A percentile compares a stretch with the other conserved stretches of the same genome.
Evolutionary conservation across 2,329 filamentous ascomycete species (phyloP).

Genomic region (Phyllosticta ampelicida): DNA sequence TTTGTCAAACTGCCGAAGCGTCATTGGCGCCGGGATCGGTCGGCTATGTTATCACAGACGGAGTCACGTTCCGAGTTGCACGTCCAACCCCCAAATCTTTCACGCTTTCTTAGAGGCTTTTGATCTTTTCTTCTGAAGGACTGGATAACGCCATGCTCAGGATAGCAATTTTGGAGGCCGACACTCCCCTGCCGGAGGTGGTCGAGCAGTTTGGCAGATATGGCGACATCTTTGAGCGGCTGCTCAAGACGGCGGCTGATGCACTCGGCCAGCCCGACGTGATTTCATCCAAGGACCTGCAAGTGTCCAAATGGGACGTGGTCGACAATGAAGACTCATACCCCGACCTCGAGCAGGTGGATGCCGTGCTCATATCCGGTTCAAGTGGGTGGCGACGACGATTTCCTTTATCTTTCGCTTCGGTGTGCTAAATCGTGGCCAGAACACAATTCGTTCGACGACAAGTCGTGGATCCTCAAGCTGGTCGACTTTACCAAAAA

Average conservation of each 20-base stretch:
- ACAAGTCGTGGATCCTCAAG: conserved; percentile 63
- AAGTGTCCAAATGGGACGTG: conserved; percentile 59
- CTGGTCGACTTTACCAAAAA: conserved; percentile 58
- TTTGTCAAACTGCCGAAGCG: no score
- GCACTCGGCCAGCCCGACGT: conserved; percentile 31
- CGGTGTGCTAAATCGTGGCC: conserved; percentile 14
- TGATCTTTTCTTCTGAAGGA: background rate
- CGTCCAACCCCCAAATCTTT: background rate
- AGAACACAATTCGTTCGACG: conserved; percentile 63
- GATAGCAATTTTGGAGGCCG: conserved; percentile 81
- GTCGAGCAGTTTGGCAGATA: conserved; percentile 60
- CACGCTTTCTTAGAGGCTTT: background rate
- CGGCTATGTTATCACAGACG: no score
- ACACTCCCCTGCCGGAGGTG: conserved; percentile 59
- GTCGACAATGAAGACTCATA: conserved; percentile 56
- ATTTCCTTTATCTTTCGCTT: background rate
- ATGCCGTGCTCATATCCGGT: conserved; percentile 75
- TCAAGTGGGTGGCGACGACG: conserved; percentile 42
- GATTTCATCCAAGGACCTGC: conserved; percentile 32
- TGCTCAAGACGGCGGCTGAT: conserved; percentile 42
- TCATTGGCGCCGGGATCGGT: no score
- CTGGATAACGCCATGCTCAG: conserved; percentile 42
- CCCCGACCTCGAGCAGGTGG: conserved; percentile 61
- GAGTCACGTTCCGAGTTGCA: background rate
- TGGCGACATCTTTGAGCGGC: conserved; percentile 47